These are phyloP conservation scores for Colletotrichum lupini DNA, from an alignment of 2,329 filamentous ascomycete genomes.

Conservation along the genomic window DNA sequence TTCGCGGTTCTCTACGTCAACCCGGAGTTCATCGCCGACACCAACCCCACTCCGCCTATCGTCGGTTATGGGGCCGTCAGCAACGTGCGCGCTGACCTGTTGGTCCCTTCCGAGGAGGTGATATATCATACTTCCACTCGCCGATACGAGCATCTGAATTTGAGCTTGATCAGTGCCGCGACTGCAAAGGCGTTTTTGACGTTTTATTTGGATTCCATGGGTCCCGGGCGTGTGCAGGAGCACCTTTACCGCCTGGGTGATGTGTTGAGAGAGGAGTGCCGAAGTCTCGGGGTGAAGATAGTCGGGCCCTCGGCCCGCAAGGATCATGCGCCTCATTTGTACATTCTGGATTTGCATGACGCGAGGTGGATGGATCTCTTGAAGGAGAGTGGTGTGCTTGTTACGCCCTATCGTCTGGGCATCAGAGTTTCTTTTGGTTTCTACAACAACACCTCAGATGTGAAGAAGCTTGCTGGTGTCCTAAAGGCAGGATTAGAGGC, in stretches of 20 bases:
- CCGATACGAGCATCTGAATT: slow-evolving; percentile 45
- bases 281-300: slow-evolving; percentile 37
- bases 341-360: slow-evolving; percentile 40
- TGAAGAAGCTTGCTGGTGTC: slow-evolving; percentile 32
- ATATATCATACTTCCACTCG: slow-evolving; percentile 39
- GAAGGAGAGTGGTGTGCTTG: slow-evolving; percentile 20
- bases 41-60: slow-evolving; percentile 42
- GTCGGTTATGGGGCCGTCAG: slow-evolving; percentile 41
- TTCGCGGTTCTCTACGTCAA: slow-evolving; percentile 45
- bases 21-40: slow-evolving; percentile 34
- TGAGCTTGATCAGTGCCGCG: slow-evolving; percentile 39
- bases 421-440: slow-evolving; percentile 43
- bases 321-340: slow-evolving; percentile 43
- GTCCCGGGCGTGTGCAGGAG: slow-evolving; percentile 39
- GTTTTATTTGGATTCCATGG: slow-evolving; percentile 43
- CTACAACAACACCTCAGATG: slow-evolving; percentile 40
- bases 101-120: slow-evolving; percentile 37
- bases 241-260: slow-evolving; percentile 42
- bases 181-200: slow-evolving; percentile 40
- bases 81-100: slow-evolving; percentile 36
- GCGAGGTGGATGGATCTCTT: slow-evolving; percentile 39
- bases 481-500: neutral
- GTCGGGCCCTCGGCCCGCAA: slow-evolving; percentile 37
- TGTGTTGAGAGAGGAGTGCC: slow-evolving; percentile 36
- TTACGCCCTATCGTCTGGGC: slow-evolving; percentile 41